Evolutionary conservation across 192 early-diverging fungal species (phyloP).

Genomic region (Martensiomyces pterosporus): DNA sequence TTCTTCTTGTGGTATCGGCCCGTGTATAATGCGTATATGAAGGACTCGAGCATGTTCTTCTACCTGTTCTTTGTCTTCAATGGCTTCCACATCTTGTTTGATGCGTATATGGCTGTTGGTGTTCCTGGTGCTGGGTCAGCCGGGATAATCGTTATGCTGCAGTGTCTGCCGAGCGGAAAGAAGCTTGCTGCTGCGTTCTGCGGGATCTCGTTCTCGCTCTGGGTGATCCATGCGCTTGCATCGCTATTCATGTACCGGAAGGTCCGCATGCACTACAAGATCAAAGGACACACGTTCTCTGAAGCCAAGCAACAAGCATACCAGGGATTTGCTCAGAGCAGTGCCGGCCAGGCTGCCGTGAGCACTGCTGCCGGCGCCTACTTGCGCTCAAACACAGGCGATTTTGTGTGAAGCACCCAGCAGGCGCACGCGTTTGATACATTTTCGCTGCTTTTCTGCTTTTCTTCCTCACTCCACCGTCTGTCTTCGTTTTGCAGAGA

Average conservation of each 20-base stretch:
- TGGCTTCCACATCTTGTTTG: constrained; percentile 77
- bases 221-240: constrained; percentile 60
- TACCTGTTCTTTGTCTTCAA: constrained; percentile 82
- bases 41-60: constrained; percentile 81
- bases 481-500: too few relatives aligned
- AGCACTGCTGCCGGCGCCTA: constrained; percentile 33
- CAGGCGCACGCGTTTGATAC: too few relatives aligned
- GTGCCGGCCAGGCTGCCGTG: constrained; percentile 42
- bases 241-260: constrained; percentile 56
- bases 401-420: constrained; percentile 38
- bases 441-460: too few relatives aligned
- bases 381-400: constrained; percentile 40
- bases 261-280: constrained; percentile 64
- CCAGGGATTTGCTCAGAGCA: constrained; percentile 54
- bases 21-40: constrained; percentile 82
- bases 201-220: constrained; percentile 60
- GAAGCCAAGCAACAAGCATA: constrained; percentile 67
- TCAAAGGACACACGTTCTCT: constrained; percentile 65
- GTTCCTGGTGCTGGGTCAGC: constrained; percentile 77
- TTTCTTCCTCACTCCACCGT: too few relatives aligned
- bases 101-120: constrained; percentile 82
- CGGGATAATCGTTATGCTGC: constrained; percentile 76
- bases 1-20: constrained; percentile 89
- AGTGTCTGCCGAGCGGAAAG: constrained; percentile 64
- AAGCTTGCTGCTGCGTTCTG: constrained; percentile 64